phyloP scores from a whole-genome alignment of 2,329 filamentous ascomycete species.

The Monilinia fructigena region DNA sequence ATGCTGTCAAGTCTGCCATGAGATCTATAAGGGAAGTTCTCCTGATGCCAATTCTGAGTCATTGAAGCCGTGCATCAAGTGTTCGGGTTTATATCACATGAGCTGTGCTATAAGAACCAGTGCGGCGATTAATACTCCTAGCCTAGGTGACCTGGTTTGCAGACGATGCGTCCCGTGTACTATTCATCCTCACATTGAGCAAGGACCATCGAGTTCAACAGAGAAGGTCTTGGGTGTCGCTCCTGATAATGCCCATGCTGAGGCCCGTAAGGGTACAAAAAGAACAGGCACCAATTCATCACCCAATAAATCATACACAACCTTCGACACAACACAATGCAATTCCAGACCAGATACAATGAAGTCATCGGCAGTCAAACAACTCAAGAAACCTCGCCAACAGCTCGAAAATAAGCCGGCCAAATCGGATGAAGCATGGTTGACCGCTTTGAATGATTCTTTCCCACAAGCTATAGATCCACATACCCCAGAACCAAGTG shows the following conservation, averaged over 20 bases:
- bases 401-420: background rate
- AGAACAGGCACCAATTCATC: background rate
- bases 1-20: conserved; percentile 1
- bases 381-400: background rate
- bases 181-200: background rate
- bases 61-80: background rate
- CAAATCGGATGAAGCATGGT: no score
- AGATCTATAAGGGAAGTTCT: background rate
- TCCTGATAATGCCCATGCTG: background rate
- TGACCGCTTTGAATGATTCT: background rate
- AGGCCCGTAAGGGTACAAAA: no score
- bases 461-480: background rate
- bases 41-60: background rate
- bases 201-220: background rate
- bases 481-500: background rate
- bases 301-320: background rate
- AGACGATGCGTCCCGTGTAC: background rate
- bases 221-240: background rate
- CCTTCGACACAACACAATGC: background rate
- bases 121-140: background rate
- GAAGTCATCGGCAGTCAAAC: background rate
- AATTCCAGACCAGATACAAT: background rate
- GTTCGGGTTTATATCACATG: background rate
- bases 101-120: background rate
- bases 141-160: background rate